These are phyloP conservation scores for Tubosaeta sp. DNA, from an alignment of 768 basidiomycete species.

Conservation along the genomic window DNA sequence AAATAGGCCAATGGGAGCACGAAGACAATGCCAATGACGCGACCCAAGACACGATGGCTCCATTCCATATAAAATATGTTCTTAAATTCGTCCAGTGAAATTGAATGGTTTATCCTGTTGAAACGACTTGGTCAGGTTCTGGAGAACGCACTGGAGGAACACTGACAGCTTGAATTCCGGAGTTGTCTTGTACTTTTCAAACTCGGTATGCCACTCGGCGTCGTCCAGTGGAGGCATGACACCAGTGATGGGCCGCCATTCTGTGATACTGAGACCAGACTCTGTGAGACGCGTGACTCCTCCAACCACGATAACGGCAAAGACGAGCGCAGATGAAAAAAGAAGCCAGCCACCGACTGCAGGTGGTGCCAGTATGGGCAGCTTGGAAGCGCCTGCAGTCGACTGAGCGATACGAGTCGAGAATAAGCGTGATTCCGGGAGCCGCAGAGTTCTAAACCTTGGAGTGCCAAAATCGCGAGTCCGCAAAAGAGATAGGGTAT, in stretches of 20 bases:
- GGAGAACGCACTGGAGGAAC: neutral
- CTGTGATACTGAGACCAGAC: constrained; percentile 95
- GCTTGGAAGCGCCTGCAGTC: constrained; percentile 20
- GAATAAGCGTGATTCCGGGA: constrained; percentile 36
- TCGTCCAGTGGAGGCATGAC: constrained; percentile 75
- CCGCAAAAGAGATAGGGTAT: constrained; percentile 5
- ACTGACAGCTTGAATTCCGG: constrained; percentile 94
- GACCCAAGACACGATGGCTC: constrained; percentile 90
- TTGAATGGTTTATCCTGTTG: constrained; percentile 80
- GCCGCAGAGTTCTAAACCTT: constrained; percentile 6
- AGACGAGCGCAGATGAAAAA: constrained; percentile 77
- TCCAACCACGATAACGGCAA: constrained; percentile 91
- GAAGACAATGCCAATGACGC: constrained; percentile 79
- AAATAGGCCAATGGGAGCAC: constrained; percentile 85
- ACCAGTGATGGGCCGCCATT: constrained; percentile 94
- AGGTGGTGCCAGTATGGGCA: constrained; percentile 61
- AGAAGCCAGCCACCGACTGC: constrained; percentile 84
- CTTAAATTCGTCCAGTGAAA: constrained; percentile 89
- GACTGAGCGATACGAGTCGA: constrained; percentile 30
- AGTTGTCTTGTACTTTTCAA: constrained; percentile 89
- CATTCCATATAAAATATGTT: constrained; percentile 98
- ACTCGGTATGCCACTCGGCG: constrained; percentile 81
- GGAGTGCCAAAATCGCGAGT: neutral
- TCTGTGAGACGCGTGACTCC: constrained; percentile 96
- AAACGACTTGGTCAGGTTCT: neutral